Conservation (phyloP, 1,139 yeast species). For the Diutina mesorugosa region DNA sequence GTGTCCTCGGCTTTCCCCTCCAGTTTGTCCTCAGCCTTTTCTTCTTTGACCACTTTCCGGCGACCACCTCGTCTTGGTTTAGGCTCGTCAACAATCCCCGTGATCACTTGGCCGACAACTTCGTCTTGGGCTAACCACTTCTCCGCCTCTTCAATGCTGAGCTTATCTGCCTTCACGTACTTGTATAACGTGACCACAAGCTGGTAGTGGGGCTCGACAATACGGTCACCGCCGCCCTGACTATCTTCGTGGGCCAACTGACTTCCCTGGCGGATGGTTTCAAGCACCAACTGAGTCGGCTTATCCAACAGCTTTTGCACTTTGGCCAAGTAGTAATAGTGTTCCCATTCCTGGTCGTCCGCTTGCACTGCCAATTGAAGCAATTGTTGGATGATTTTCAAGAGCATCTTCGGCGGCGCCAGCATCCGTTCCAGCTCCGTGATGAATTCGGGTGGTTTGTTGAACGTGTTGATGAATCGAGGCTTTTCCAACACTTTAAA, state of each 20-base stretch:
- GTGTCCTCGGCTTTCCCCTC: not conserved
- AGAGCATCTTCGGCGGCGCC: slow-evolving; percentile 15
- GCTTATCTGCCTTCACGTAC: slow-evolving; percentile 23
- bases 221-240: slow-evolving; percentile 31
- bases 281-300: slow-evolving; percentile 18
- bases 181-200: slow-evolving; percentile 50
- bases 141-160: slow-evolving; percentile 25
- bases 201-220: slow-evolving; percentile 66
- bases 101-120: not conserved
- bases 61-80: not conserved
- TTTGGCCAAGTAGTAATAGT: slow-evolving; percentile 47
- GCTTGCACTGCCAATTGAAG: slow-evolving; percentile 31
- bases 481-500: slow-evolving; percentile 28
- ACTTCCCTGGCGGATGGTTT: slow-evolving; percentile 28
- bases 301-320: slow-evolving; percentile 36
- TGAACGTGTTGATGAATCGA: slow-evolving; percentile 16
- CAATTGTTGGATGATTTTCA: slow-evolving; percentile 24
- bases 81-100: not conserved
- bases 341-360: slow-evolving; percentile 46
- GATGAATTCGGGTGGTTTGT: slow-evolving; percentile 12
- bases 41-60: not conserved
- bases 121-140: slow-evolving; percentile 24
- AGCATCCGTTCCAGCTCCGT: slow-evolving; percentile 11
- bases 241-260: slow-evolving; percentile 25
- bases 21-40: not conserved